phyloP scores from a whole-genome alignment of 1,284 basidiomycete species.

The Inonotus obliquus region DNA sequence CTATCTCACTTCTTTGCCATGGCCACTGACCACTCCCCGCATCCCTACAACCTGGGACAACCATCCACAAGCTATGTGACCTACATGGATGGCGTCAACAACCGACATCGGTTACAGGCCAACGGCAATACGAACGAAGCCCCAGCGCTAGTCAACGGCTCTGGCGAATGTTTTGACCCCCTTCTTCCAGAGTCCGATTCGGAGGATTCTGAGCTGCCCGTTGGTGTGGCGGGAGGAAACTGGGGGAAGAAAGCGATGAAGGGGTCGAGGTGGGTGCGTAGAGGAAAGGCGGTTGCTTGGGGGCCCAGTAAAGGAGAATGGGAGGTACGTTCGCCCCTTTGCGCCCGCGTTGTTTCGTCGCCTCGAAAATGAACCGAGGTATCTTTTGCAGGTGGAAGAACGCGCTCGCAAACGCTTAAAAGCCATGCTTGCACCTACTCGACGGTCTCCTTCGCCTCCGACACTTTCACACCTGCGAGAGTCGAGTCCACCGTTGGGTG shows the following conservation, averaged over 20 bases:
- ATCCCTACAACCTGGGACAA: slow-evolving; percentile 23
- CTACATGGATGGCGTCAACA: slow-evolving; percentile 15
- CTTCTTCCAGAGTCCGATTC: slow-evolving; percentile 52
- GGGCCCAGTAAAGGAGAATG: slow-evolving; percentile 75
- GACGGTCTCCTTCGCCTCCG: slow-evolving; percentile 32
- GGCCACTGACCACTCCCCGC: slow-evolving; percentile 24
- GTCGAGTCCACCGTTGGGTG: slow-evolving; percentile 40
- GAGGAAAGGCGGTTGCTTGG: slow-evolving; percentile 74
- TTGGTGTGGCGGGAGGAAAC: slow-evolving; percentile 54
- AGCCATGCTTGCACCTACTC: slow-evolving; percentile 46
- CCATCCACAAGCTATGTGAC: slow-evolving; percentile 26
- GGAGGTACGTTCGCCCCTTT: slow-evolving; percentile 51
- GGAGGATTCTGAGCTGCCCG: slow-evolving; percentile 50
- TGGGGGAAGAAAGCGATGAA: slow-evolving; percentile 72
- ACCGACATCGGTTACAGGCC: neutral
- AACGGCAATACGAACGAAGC: neutral
- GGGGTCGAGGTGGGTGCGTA: slow-evolving; percentile 69
- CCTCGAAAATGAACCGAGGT: slow-evolving; percentile 12
- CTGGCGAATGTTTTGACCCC: slow-evolving; percentile 70
- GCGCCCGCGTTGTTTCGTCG: neutral
- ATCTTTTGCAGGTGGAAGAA: slow-evolving; percentile 59
- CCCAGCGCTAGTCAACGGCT: neutral
- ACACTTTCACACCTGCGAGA: slow-evolving; percentile 42
- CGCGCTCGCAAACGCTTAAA: slow-evolving; percentile 74
- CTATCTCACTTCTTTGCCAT: slow-evolving; percentile 18